phyloP scores from a whole-genome alignment of 345 rosid species.

The Salix koriyanagi region DNA sequence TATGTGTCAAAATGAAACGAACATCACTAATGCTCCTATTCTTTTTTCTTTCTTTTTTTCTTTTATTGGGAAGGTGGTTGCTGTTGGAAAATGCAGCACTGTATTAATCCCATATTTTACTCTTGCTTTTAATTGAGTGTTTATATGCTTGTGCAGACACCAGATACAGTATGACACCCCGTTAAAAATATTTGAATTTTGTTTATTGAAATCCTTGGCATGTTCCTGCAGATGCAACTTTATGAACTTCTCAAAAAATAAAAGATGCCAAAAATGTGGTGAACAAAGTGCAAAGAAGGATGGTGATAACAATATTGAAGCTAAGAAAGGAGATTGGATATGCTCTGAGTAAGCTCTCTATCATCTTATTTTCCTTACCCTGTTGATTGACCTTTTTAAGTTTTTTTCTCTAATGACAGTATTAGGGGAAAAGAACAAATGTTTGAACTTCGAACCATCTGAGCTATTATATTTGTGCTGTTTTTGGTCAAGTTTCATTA shows the following conservation, averaged over 20 bases:
- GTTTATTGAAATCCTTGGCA: background rate
- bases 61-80: background rate
- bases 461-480: background rate
- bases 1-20: background rate
- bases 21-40: background rate
- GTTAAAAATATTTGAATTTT: background rate
- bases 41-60: background rate
- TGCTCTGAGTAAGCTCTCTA: conserved; percentile 57
- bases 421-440: background rate
- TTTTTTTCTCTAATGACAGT: background rate
- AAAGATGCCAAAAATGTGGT: conserved; percentile 39
- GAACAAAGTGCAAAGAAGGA: conserved; percentile 38
- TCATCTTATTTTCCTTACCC: background rate
- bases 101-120: background rate
- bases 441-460: background rate
- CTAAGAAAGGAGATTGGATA: conserved; percentile 71
- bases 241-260: conserved; percentile 46
- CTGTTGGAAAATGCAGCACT: background rate
- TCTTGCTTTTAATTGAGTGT: background rate
- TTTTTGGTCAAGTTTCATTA: background rate
- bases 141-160: background rate
- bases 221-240: conserved; percentile 50
- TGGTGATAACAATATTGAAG: conserved; percentile 20
- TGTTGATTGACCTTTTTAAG: background rate
- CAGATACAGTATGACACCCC: background rate